Conservation (phyloP, 164 flowering plant species). For the Dillenia turbinata region DNA sequence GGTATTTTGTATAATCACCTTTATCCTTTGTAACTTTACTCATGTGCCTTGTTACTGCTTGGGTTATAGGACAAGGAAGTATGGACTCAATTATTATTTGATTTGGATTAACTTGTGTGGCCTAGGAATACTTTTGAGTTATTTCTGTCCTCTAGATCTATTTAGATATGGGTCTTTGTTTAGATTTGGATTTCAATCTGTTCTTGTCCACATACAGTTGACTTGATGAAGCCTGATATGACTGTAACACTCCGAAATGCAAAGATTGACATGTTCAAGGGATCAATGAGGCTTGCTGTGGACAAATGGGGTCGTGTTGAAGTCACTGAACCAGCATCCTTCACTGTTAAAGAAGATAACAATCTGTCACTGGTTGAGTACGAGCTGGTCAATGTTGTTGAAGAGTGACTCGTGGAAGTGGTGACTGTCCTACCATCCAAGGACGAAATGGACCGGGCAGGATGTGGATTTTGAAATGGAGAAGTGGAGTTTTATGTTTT, state of each 20-base stretch:
- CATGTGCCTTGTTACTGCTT: no score
- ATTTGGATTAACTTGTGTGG: no score
- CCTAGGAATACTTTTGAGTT: no score
- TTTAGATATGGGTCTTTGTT: no score
- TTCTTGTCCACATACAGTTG: conserved; percentile 17
- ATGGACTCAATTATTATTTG: no score
- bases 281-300: conserved; percentile 34
- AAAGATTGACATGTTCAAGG: conserved; percentile 39
- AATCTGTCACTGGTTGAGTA: conserved; percentile 35
- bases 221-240: conserved; percentile 24
- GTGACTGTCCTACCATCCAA: neutral
- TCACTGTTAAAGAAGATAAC: conserved; percentile 35
- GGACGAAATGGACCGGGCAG: conserved; percentile 5
- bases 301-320: conserved; percentile 36
- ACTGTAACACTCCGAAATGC: conserved; percentile 34
- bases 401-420: conserved; percentile 13
- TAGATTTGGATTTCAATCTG: no score
- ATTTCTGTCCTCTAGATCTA: no score
- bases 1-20: no score
- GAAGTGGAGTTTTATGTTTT: conserved; percentile 4
- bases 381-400: conserved; percentile 34
- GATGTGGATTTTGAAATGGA: conserved; percentile 4
- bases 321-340: conserved; percentile 23
- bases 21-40: no score
- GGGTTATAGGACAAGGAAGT: no score